Evolutionary conservation across 805 yeast species (phyloP).

Genomic region (Brettanomyces nanus): DNA sequence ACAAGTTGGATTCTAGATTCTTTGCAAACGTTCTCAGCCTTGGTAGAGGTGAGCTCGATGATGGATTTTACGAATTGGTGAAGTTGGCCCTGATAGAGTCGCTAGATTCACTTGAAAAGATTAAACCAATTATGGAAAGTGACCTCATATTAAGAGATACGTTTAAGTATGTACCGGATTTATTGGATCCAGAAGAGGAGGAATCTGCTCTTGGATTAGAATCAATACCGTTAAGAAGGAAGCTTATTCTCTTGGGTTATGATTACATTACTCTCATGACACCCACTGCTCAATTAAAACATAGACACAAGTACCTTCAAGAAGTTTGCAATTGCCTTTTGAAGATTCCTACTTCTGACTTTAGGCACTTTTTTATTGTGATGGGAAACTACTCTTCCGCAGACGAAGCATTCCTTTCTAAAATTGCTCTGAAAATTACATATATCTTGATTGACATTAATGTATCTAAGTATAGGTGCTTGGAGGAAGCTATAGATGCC

Average conservation of each 20-base stretch:
- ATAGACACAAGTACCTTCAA: background rate
- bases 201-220: conserved; percentile 3
- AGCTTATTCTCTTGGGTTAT: conserved; percentile 1
- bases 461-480: background rate
- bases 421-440: background rate
- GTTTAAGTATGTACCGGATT: background rate
- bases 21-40: conserved; percentile 1
- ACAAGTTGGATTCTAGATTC: background rate
- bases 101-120: background rate
- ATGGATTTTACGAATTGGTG: background rate
- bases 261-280: background rate
- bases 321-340: background rate
- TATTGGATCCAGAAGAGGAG: background rate
- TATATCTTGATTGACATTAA: background rate
- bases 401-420: background rate
- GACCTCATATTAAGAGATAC: conserved; percentile 1
- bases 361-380: background rate
- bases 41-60: background rate
- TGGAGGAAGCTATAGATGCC: background rate
- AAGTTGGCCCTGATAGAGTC: background rate
- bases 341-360: background rate
- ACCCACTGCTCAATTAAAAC: background rate
- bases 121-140: conserved; percentile 2
- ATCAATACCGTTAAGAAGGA: background rate
- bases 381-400: background rate